Base-by-base conservation (phyloP, 2,329 filamentous ascomycete genomes). In the Aspergillaceae sp. region DNA sequence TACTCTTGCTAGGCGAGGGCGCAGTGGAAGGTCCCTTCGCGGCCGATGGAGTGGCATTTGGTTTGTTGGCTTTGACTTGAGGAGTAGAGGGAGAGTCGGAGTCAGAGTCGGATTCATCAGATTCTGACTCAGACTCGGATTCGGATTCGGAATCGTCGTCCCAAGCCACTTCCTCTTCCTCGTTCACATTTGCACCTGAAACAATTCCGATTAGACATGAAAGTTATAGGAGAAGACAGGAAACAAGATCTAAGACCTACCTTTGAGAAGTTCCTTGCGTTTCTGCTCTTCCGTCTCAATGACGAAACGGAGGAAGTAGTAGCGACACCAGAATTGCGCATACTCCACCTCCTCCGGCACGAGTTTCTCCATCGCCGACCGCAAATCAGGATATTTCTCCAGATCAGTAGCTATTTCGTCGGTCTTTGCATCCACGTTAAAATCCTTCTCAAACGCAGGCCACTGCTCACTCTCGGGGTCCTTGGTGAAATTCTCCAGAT, bases 281-380 rank as follows among this genome's bases (percentile, higher is more conserved):
- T 87, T 82, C 59, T 85, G 83, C 70, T 98, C 92, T 48, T 95
- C 90, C 28, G 86, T 90, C 72, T 97, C 91, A 52, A 98, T 86
- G 10, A 92, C 87, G 60, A 94, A 85, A 59, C 91, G 78, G 52
- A 97, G 71, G 73, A 95, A 98, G 66, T 97, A 97, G 69, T 98
- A 98, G 46, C 92, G 78, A 63, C 79, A 85, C 91, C 92, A 98
- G 65, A 98, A 98, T 44, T 85, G 79, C 44, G 74, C 77, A 60
- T 98, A 98, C 32, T 90, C 78, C n/a, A 96, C 87, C 56, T 81
- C 79, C 66, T 90, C 89, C 1, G 92, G 92, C n/a, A 98, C 92
- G 46, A 95, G 73, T 71, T 85, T 89, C 76, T 96, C 92, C 91
- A 98, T 97, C 0, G 89, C 89, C 28, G 77, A 70, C 56, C 90